Percentiles rank a stretch among this genome's conserved stretches.
Conservation (phyloP, 2,329 filamentous ascomycete species). For the Pestalotiopsis sp. region DNA sequence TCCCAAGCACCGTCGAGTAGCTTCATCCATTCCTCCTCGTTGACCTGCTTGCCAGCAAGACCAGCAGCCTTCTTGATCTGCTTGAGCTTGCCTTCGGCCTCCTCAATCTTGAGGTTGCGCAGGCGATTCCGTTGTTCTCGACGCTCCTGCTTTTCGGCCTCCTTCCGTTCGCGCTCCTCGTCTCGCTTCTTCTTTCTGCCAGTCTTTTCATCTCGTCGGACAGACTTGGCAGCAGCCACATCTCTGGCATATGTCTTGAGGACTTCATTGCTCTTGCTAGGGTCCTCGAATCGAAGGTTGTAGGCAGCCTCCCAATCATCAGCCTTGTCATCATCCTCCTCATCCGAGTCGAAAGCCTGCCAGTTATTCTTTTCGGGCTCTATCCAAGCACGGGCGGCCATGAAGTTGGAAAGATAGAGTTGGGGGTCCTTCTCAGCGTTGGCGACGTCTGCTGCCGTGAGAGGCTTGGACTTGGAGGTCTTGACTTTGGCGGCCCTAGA, state of each 20-base stretch:
- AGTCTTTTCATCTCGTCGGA: slow-evolving; percentile 80
- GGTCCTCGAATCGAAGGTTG: slow-evolving; percentile 95
- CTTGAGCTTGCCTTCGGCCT: slow-evolving; percentile 83
- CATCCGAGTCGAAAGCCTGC: slow-evolving; percentile 88
- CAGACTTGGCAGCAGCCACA: slow-evolving; percentile 77
- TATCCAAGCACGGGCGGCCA: slow-evolving; percentile 90
- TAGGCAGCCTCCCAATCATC: slow-evolving; percentile 92
- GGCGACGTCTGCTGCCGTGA: slow-evolving; percentile 59
- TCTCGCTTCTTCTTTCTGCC: slow-evolving; percentile 79
- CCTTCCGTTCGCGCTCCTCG: slow-evolving; percentile 74
- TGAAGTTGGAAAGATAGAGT: slow-evolving; percentile 90
- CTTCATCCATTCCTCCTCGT: slow-evolving; percentile 80
- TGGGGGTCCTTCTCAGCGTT: slow-evolving; percentile 89
- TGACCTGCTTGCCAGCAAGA: slow-evolving; percentile 64
- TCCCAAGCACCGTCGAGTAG: slow-evolving; percentile 90
- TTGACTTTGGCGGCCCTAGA: slow-evolving; percentile 53
- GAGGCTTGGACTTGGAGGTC: slow-evolving; percentile 43
- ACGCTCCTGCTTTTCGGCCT: slow-evolving; percentile 74
- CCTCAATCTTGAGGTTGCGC: slow-evolving; percentile 86
- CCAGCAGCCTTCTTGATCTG: slow-evolving; percentile 91
- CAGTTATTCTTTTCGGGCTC: slow-evolving; percentile 65
- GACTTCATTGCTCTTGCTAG: slow-evolving; percentile 83
- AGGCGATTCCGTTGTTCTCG: slow-evolving; percentile 82
- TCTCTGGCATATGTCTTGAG: slow-evolving; percentile 90
- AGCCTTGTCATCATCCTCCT: slow-evolving; percentile 69